phyloP scores from a whole-genome alignment of 345 rosid species.

The Eucalyptus marginata region DNA sequence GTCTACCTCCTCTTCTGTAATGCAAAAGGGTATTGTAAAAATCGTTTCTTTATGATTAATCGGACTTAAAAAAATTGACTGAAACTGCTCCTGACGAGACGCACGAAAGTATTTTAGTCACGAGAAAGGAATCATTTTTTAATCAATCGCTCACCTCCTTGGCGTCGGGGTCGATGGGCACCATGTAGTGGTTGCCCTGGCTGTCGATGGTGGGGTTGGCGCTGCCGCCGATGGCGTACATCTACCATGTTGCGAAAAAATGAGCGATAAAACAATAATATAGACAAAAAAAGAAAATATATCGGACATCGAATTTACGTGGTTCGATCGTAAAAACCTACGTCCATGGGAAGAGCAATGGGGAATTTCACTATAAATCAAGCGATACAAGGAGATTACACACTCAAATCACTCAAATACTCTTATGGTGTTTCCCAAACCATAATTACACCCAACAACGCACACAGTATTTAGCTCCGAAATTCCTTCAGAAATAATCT shows the following conservation, averaged over 20 bases:
- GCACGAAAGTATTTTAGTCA: background rate
- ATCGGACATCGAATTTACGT: no score
- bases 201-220: slow-evolving; percentile 89
- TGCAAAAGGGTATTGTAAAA: background rate
- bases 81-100: background rate
- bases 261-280: background rate
- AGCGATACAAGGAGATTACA: no score
- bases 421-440: no score
- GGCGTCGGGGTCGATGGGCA: slow-evolving; percentile 54
- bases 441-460: no score
- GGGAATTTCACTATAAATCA: no score
- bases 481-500: no score
- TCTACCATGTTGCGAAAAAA: slow-evolving; percentile 62
- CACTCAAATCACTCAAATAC: no score
- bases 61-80: background rate
- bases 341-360: fast-evolving
- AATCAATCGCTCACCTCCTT: slow-evolving; percentile 42
- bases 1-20: fast-evolving
- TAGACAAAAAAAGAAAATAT: no score
- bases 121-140: background rate
- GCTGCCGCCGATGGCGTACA: slow-evolving; percentile 98
- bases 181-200: slow-evolving; percentile 90
- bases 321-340: no score
- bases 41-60: background rate
- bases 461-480: no score